Evolutionary conservation across 495 filamentous ascomycete genomes (phyloP).

Genomic region (Hypomontagnella monticulosa): DNA sequence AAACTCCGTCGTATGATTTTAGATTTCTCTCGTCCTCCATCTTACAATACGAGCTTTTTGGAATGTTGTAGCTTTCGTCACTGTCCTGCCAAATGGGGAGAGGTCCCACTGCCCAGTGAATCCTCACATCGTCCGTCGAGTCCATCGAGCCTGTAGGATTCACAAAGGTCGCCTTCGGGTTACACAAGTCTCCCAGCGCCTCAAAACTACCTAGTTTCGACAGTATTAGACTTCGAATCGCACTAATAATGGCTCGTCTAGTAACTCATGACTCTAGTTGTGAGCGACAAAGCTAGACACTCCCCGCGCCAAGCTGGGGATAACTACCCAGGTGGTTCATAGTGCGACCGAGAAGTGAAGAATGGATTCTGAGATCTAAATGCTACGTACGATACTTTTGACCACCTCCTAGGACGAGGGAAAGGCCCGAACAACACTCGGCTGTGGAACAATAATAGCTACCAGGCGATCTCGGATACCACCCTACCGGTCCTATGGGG

Average conservation of each 20-base stretch:
- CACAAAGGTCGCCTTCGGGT: neutral
- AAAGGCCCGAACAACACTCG: slow-evolving; percentile 20
- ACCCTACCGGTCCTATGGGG: neutral
- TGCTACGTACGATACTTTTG: slow-evolving; percentile 5
- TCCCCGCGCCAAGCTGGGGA: neutral
- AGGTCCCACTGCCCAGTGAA: slow-evolving; percentile 7
- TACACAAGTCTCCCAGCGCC: neutral
- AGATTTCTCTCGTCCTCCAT: neutral
- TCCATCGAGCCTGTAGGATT: slow-evolving; percentile 9
- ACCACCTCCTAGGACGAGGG: neutral
- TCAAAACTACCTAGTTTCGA: slow-evolving; percentile 3
- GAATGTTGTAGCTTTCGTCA: neutral
- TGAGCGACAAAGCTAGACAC: neutral
- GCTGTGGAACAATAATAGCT: slow-evolving; percentile 7
- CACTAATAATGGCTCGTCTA: neutral
- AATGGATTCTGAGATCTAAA: slow-evolving; percentile 2
- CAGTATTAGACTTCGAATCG: neutral
- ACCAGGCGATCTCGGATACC: neutral
- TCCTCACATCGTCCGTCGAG: neutral
- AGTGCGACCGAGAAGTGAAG: slow-evolving; percentile 13
- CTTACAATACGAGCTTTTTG: neutral
- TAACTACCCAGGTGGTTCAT: no score
- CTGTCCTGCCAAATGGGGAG: slow-evolving; percentile 14
- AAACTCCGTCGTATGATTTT: neutral
- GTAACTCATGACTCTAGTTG: neutral